Conservation (phyloP, 345 rosid species). For the Boechera divaricarpa region DNA sequence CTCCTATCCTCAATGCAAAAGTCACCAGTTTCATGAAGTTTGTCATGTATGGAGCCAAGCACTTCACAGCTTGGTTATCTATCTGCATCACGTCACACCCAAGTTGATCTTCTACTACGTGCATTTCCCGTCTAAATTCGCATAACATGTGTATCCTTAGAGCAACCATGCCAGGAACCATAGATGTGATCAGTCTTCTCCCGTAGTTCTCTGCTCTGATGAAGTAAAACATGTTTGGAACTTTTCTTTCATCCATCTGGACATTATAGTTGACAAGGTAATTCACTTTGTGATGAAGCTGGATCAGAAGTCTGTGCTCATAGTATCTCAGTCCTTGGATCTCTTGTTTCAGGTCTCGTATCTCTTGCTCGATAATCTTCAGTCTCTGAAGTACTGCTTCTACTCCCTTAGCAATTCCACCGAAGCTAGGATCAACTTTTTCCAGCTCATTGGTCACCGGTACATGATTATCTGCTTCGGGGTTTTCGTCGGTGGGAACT, state of each 20-base stretch:
- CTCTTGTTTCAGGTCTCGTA: constrained; percentile 93
- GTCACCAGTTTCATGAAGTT: constrained; percentile 87
- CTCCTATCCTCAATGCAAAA: constrained; percentile 89
- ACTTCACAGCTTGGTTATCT: constrained; percentile 71
- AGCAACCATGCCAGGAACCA: constrained; percentile 85
- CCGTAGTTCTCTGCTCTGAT: constrained; percentile 84
- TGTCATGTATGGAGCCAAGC: constrained; percentile 85
- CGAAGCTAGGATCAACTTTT: constrained; percentile 76
- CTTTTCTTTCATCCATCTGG: constrained; percentile 85
- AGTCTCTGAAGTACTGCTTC: constrained; percentile 85
- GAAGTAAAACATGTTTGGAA: constrained; percentile 89
- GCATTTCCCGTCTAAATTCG: constrained; percentile 88
- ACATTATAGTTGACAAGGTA: constrained; percentile 88
- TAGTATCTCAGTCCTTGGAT: constrained; percentile 92
- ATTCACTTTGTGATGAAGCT: constrained; percentile 90
- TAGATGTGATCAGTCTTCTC: constrained; percentile 73
- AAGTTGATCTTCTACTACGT: constrained; percentile 83
- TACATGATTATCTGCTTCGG: constrained; percentile 48
- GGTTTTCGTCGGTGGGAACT: constrained; percentile 53
- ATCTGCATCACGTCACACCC: constrained; percentile 93
- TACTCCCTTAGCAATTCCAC: constrained; percentile 91
- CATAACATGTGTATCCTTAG: constrained; percentile 90
- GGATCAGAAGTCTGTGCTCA: constrained; percentile 81
- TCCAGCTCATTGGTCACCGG: constrained; percentile 61
- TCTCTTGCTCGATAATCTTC: constrained; percentile 93